Base-by-base conservation (phyloP, 164 flowering plant genomes). In the Liquidambar formosana region DNA sequence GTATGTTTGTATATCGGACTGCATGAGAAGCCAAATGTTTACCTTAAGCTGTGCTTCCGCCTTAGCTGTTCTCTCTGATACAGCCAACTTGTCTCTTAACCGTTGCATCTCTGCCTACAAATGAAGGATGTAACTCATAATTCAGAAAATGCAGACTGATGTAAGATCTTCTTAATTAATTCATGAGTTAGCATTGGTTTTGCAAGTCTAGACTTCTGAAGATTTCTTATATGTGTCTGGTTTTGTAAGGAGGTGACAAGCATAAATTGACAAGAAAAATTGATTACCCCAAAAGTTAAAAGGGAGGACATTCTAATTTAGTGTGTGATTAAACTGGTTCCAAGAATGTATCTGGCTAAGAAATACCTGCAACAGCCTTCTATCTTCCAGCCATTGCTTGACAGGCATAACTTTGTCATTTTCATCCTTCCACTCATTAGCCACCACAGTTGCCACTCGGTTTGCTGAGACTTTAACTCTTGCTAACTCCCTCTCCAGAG, bases 31-130 rank as follows among this genome's bases (percentile, higher is more conserved):
- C 52, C 73, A 38, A 27, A 23, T 51, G 12, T 60, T 62, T 64
- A 93, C 98, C 90, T 92, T 94, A 46, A 92, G 81, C 66, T 87
- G 97, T 67, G 91, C 86, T 87, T 92, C 99, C 52, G 93, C 91
- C 80, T 91, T 94, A 0, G 90, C 96, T 57, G 95, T 81, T 83
- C 90, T 88, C 72, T 92, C 97, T 67, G 94, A 84, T 12, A 87
- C 63, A 13, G 79, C 79, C 48, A 92, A 74, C 78, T 94, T 94
- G 68, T 94, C 97, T 81, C 70, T 89, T 67, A 94, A 48, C 16
- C 88, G 76, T 65, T 92, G 97, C 84, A 85, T 83, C 82, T 94
- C 97, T 16, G 91, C 96, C 96, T 89, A 61, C 61, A 80, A 71
- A 68, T 51, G 6, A 48, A 52, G 57, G n/a, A 49, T 10, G 16